phyloP scores from a whole-genome alignment of 148 eudicot species.

The Hydrangea macrophylla region DNA sequence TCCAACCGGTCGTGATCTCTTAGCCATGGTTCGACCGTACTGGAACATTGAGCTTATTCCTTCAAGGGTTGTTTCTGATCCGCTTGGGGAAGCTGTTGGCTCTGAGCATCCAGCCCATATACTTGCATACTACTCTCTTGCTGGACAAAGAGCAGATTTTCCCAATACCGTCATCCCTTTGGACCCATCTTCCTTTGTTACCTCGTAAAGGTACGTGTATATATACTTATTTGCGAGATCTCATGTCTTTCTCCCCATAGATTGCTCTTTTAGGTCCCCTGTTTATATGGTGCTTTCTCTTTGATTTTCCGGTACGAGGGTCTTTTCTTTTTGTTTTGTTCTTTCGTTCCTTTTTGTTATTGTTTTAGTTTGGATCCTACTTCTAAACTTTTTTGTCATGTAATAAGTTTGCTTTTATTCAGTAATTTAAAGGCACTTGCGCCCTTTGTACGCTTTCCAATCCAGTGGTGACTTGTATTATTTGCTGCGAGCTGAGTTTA shows the following conservation, averaged over 20 bases:
- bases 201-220: conserved; percentile 20
- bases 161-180: conserved; percentile 53
- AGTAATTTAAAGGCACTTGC: not conserved
- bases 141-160: conserved; percentile 68
- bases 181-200: conserved; percentile 10
- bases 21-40: conserved; percentile 53
- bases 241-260: not conserved
- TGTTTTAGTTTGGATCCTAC: conserved; percentile 6
- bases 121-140: conserved; percentile 80
- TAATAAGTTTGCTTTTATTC: conserved; percentile 14
- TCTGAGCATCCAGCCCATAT: conserved; percentile 66
- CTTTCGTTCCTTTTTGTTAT: too few relatives aligned
- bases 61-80: conserved; percentile 40
- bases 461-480: not conserved
- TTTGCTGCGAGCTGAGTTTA: not conserved
- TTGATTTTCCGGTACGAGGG: not conserved
- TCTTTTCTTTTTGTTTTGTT: not conserved
- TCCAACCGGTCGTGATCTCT: conserved; percentile 40
- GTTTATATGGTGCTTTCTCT: not conserved
- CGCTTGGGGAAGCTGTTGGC: conserved; percentile 31
- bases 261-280: not conserved
- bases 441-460: not conserved
- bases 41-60: conserved; percentile 94
- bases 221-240: not conserved
- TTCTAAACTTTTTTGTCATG: conserved; percentile 6